Evolutionary conservation across 1,284 basidiomycete species (phyloP).

Genomic region (Trichosporon sp.): DNA sequence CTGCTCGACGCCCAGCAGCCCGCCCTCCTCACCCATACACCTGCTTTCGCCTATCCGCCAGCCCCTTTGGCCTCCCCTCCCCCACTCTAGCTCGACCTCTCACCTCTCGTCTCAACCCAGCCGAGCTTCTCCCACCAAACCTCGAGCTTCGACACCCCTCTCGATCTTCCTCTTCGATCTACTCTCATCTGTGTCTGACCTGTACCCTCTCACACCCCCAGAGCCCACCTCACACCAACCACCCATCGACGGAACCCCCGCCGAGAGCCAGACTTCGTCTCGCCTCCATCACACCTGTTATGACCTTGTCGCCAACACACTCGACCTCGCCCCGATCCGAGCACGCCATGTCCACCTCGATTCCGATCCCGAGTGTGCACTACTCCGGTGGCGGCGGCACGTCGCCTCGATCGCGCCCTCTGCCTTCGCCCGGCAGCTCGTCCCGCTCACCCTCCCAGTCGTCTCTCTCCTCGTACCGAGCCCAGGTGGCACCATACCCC

Average conservation of each 20-base stretch:
- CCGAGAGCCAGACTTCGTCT: background rate
- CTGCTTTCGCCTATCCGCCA: background rate
- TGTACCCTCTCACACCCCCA: background rate
- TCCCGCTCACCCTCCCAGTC: constrained; percentile 14
- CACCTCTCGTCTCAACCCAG: background rate
- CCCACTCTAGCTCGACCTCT: constrained; percentile 1
- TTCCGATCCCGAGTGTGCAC: constrained; percentile 29
- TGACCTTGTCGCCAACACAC: constrained; percentile 21
- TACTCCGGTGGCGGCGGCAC: constrained; percentile 11
- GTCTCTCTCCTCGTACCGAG: constrained; percentile 15
- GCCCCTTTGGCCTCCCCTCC: background rate
- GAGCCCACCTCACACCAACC: background rate
- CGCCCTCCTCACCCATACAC: background rate
- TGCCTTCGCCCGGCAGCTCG: constrained; percentile 7
- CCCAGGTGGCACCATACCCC: constrained; percentile 10
- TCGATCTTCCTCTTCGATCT: background rate
- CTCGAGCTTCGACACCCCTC: background rate
- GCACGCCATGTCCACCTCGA: constrained; percentile 27
- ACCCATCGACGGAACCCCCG: background rate
- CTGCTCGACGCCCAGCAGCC: background rate
- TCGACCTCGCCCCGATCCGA: constrained; percentile 19
- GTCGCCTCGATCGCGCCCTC: constrained; percentile 4
- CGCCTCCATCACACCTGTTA: background rate
- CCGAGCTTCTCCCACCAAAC: background rate
- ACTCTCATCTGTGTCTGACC: background rate